Evolutionary conservation across 345 rosid genomes (phyloP).

Genomic region (Gossypium arboreum): DNA sequence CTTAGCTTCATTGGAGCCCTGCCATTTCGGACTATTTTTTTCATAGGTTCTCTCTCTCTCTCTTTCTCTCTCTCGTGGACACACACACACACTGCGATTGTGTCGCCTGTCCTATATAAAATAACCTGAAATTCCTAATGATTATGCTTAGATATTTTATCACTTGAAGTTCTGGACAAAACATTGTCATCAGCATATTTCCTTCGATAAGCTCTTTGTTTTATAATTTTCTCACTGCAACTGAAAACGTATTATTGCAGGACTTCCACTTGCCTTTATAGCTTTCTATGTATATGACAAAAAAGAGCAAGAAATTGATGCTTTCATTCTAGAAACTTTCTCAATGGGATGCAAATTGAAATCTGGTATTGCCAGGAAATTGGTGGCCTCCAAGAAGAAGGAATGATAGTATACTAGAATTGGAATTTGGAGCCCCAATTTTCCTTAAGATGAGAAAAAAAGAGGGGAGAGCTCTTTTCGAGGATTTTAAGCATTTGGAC

Average conservation of each 20-base stretch:
- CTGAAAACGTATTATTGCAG: conserved; percentile 33
- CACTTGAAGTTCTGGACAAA: not conserved
- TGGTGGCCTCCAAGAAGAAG: conserved; percentile 36
- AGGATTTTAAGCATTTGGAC: not conserved
- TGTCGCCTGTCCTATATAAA: not conserved
- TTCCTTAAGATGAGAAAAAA: not conserved
- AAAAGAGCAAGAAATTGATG: conserved; percentile 64
- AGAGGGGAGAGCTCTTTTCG: not conserved
- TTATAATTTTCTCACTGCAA: not conserved
- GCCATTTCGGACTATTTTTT: conserved; percentile 51
- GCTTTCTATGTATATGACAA: conserved; percentile 56
- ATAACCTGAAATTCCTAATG: not conserved
- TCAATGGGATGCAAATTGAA: conserved; percentile 42
- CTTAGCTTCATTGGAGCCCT: conserved; percentile 61
- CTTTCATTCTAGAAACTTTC: conserved; percentile 34
- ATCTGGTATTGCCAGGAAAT: conserved; percentile 40
- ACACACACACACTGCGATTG: not conserved
- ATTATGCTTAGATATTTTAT: not conserved
- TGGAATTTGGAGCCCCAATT: not conserved
- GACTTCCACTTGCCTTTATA: conserved; percentile 55
- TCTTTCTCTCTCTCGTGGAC: conserved; percentile 21
- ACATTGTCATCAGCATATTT: not conserved
- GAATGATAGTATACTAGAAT: conserved; percentile 25
- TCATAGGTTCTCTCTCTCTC: conserved; percentile 50
- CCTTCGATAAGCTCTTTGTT: not conserved